These are phyloP conservation scores for Neoarthrinium moseri DNA, from an alignment of 2,329 filamentous ascomycete species.

Conservation along the genomic window DNA sequence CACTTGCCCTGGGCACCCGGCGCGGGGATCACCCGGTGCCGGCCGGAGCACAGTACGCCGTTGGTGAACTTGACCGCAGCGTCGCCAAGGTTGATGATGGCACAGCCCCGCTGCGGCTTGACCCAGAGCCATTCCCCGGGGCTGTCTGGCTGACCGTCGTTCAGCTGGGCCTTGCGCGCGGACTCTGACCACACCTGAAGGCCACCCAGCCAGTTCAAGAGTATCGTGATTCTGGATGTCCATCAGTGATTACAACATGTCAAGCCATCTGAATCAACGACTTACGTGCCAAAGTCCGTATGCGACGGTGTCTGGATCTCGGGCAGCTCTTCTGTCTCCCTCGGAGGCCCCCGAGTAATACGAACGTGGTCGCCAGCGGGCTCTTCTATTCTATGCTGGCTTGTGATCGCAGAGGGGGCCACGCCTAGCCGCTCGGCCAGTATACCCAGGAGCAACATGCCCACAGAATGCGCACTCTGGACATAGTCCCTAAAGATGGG, in stretches of 20 bases:
- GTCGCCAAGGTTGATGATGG: constrained; percentile 37
- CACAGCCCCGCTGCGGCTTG: constrained; percentile 30
- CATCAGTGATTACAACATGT: neutral
- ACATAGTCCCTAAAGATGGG: constrained; percentile 26
- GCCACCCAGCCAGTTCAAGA: constrained; percentile 39
- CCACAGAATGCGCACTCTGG: constrained; percentile 23
- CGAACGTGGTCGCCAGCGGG: constrained; percentile 30
- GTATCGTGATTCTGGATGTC: constrained; percentile 28
- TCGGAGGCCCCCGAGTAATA: constrained; percentile 27
- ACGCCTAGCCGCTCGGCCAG: constrained; percentile 27
- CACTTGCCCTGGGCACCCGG: constrained; percentile 28
- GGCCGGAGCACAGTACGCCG: constrained; percentile 30
- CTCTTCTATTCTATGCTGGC: constrained; percentile 27
- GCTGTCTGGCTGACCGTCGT: constrained; percentile 22
- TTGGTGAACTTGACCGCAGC: constrained; percentile 34
- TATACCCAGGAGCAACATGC: constrained; percentile 24
- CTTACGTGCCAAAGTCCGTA: constrained; percentile 36
- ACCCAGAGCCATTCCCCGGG: constrained; percentile 35
- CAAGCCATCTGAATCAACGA: neutral
- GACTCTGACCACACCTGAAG: constrained; percentile 34
- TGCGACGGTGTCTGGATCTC: constrained; percentile 31
- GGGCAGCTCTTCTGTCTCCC: constrained; percentile 26
- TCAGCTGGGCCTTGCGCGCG: constrained; percentile 21
- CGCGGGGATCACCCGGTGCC: constrained; percentile 32
- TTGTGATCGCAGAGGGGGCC: constrained; percentile 20